phyloP scores from a whole-genome alignment of 2,329 filamentous ascomycete genomes.

The Clonostachys solani region DNA sequence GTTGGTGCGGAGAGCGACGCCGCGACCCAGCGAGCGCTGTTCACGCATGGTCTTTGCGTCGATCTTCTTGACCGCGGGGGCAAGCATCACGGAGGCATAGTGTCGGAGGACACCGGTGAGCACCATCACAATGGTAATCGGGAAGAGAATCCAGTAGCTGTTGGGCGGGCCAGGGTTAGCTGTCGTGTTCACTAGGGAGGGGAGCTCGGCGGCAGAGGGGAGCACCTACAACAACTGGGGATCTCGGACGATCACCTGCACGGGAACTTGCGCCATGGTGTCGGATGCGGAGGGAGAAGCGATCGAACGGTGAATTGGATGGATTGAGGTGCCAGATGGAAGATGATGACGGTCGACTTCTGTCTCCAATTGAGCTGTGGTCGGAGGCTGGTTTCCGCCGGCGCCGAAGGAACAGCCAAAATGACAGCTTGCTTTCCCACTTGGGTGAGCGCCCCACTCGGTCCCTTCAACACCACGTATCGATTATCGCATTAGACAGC shows the following conservation, averaged over 20 bases:
- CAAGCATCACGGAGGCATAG: conserved; percentile 91
- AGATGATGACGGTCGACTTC: neutral
- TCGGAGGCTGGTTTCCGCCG: conserved; percentile 12
- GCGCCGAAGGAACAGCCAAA: conserved; percentile 6
- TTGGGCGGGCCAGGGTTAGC: conserved; percentile 9
- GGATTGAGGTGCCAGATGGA: conserved; percentile 1
- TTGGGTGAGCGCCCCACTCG: conserved; percentile 3
- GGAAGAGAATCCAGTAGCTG: conserved; percentile 98
- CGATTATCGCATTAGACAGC: neutral
- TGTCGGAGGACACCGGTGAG: conserved; percentile 93
- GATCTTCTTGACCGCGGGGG: conserved; percentile 77
- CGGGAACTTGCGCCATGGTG: conserved; percentile 76
- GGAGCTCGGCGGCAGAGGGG: neutral
- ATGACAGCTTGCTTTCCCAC: conserved; percentile 12
- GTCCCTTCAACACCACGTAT: neutral
- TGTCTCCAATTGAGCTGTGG: neutral
- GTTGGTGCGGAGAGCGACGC: conserved; percentile 80
- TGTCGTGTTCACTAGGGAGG: neutral
- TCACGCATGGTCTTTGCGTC: conserved; percentile 75
- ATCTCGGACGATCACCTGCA: conserved; percentile 97
- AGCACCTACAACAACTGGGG: conserved; percentile 85
- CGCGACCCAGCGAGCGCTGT: conserved; percentile 78
- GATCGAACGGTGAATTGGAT: neutral
- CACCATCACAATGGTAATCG: conserved; percentile 97
- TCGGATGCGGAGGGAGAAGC: conserved; percentile 2